phyloP scores from a whole-genome alignment of 164 flowering plant genomes.

The Magnolia sinica region DNA sequence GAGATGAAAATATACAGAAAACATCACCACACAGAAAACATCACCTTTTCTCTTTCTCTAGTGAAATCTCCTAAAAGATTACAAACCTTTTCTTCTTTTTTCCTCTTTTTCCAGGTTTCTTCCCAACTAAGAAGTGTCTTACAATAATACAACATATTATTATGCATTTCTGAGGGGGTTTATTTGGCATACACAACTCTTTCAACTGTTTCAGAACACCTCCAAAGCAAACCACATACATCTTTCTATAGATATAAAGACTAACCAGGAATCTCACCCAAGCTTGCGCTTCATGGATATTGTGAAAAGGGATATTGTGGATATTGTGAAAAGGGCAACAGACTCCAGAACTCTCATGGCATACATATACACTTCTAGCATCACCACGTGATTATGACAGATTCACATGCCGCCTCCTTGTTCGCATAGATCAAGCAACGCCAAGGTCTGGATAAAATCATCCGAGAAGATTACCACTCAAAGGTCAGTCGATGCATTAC shows the following conservation, averaged over 20 bases:
- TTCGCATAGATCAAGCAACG: conserved; percentile 15
- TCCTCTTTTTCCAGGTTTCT: neutral
- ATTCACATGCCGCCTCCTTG: conserved; percentile 11
- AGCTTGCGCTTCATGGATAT: conserved; percentile 14
- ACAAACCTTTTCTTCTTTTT: neutral
- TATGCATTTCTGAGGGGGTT: neutral
- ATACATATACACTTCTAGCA: neutral
- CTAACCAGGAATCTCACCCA: conserved; percentile 3
- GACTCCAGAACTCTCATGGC: neutral
- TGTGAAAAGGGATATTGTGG: neutral
- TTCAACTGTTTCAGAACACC: neutral
- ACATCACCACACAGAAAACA: neutral
- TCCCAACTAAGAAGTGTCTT: neutral
- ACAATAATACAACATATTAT: neutral
- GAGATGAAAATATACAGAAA: too few species aligned
- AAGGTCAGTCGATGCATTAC: neutral
- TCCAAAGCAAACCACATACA: conserved; percentile 1
- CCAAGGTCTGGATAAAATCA: conserved; percentile 13
- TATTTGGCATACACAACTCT: neutral
- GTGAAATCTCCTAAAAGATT: neutral
- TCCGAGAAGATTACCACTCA: neutral
- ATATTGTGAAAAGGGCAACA: neutral
- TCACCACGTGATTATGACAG: neutral
- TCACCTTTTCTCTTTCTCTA: neutral
- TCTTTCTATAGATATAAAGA: neutral